A percentile compares a stretch with the other conserved stretches of the same genome.
Evolutionary conservation across 371 early-diverging fungal genomes (phyloP).

Genomic region (Mucor velutinosus): DNA sequence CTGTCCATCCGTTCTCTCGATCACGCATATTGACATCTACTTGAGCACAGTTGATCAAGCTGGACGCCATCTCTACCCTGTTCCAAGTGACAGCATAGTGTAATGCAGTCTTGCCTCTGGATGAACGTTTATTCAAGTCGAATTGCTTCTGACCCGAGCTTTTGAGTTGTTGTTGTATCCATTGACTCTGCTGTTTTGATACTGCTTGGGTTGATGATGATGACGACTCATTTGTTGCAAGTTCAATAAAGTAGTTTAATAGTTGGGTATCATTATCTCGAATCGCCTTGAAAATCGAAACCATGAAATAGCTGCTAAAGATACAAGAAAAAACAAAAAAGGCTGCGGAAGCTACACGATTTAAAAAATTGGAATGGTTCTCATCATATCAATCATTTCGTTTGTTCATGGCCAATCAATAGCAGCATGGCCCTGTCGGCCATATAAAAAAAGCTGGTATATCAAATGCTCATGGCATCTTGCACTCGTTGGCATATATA

Average conservation of each 20-base stretch:
- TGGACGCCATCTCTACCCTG: slow-evolving; percentile 40
- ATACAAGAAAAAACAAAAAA: background rate
- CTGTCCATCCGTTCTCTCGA: slow-evolving; percentile 73
- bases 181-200: slow-evolving; percentile 21
- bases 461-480: no score
- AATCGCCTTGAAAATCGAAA: slow-evolving; percentile 48
- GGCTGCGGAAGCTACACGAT: background rate
- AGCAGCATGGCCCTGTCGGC: no score
- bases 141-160: slow-evolving; percentile 21
- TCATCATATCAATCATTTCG: background rate
- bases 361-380: background rate
- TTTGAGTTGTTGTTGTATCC: slow-evolving; percentile 22
- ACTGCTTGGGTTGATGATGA: slow-evolving; percentile 5
- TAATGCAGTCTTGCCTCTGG: slow-evolving; percentile 48
- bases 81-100: slow-evolving; percentile 54
- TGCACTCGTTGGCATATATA: no score
- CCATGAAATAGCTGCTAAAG: slow-evolving; percentile 24
- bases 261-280: slow-evolving; percentile 48
- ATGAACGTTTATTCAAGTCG: slow-evolving; percentile 51
- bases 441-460: no score
- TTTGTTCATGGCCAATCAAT: no score
- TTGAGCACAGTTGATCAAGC: slow-evolving; percentile 48
- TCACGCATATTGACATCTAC: slow-evolving; percentile 69
- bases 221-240: slow-evolving; percentile 18
- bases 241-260: slow-evolving; percentile 33